Conservation (phyloP, 225 moss, liverwort and hornwort genomes). For the Bryum argenteum region DNA sequence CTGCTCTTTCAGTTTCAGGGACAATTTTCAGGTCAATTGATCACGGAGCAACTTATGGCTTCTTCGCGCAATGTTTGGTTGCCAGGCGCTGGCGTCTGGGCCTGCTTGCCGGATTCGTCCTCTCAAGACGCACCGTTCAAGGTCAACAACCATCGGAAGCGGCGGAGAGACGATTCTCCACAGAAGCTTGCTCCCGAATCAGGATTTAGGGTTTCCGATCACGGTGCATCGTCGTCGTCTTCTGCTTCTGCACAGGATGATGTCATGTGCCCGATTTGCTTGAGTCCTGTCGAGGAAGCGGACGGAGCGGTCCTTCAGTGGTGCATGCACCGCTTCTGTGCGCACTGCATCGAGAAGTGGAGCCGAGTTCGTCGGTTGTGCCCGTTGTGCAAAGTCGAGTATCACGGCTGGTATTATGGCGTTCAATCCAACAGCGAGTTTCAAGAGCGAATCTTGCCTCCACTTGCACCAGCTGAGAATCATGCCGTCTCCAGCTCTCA, state of each 20-base stretch:
- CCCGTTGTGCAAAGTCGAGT: slow-evolving; percentile 62
- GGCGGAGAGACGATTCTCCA: slow-evolving; percentile 11
- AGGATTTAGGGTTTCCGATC: slow-evolving; percentile 11
- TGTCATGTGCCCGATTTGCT: slow-evolving; percentile 47
- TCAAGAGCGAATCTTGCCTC: slow-evolving; percentile 42
- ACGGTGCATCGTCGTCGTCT: slow-evolving; percentile 20
- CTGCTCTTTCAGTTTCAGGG: too few species aligned
- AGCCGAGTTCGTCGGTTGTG: slow-evolving; percentile 57
- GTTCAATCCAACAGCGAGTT: slow-evolving; percentile 40
- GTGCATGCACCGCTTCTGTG: slow-evolving; percentile 66
- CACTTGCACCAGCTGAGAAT: slow-evolving; percentile 22
- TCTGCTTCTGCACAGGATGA: slow-evolving; percentile 17
- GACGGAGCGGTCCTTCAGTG: slow-evolving; percentile 45
- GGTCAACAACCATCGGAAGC: slow-evolving; percentile 13
- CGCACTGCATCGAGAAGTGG: slow-evolving; percentile 61
- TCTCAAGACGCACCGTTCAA: too few species aligned
- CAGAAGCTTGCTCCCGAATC: neutral
- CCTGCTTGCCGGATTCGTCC: slow-evolving; percentile 31
- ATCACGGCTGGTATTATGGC: slow-evolving; percentile 50
- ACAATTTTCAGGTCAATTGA: neutral
- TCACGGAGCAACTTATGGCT: slow-evolving; percentile 7
- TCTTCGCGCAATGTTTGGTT: slow-evolving; percentile 52
- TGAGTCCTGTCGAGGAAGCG: slow-evolving; percentile 38
- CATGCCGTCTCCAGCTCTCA: slow-evolving; percentile 28
- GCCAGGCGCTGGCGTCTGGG: slow-evolving; percentile 56